Evolutionary conservation across 2,329 filamentous ascomycete genomes (phyloP), one percentile per base, ranked within the genome.

Genomic region (Pseudocercospora fuligena): DNA sequence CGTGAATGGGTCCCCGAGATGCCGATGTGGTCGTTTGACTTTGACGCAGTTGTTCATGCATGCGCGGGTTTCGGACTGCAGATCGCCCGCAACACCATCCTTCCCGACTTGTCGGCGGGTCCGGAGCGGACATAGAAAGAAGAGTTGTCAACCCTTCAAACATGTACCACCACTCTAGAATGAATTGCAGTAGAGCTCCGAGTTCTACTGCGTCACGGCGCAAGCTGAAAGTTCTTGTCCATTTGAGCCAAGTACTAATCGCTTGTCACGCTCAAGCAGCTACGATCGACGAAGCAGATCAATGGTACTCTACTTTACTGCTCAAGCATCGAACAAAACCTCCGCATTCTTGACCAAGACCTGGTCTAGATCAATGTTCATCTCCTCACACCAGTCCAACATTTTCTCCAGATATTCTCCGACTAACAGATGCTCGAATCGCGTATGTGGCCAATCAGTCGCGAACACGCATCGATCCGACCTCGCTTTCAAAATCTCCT

Each of bases 361-460:
- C 58, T 83, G 82, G 43, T 87, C 73, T 7, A 76, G 69, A 5
- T 80, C 76, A 61, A 84, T 79, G 3, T 27, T 51, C 3, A 56
- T 27, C 0, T 80, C 77, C 1, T 78, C 81, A 69, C 85, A 87
- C 82, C 86, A 85, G 14, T 83, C 78, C 63, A 89, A 73, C 58
- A 86, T 85, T 61, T 77, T 80, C 65, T 87, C 81, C 29, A 87
- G 81, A 73, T 86, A 89, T 0, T 83, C 84, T 56, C 75, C 79
- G 23, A 88, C 85, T 71, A 89, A 83, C 1, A 88, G 70, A 1
- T 83, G 83, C 23, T 88, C 84, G 66, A 86, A 89, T 12, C 87
- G 80, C 2, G 88, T 90, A 74, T 89, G 87, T 21, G 88, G 88
- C 88, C 87, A 89, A 71, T 89, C 87, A 0, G 86, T 87, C 1